phyloP scores from a whole-genome alignment of 1,139 yeast genomes.

The Chernovozyma aurita region DNA sequence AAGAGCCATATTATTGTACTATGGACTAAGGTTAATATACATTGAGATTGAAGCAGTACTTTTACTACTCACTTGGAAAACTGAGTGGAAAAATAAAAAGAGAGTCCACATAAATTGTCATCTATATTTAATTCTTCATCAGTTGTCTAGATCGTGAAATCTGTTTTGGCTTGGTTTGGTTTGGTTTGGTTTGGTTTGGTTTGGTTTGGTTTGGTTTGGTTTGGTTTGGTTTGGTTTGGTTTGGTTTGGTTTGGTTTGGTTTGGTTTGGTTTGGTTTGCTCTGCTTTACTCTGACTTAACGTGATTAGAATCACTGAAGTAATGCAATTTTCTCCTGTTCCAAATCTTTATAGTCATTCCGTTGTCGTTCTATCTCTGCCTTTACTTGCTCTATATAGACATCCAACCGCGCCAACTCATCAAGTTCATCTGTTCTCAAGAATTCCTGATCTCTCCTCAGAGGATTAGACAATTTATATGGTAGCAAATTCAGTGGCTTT shows the following conservation, averaged over 20 bases:
- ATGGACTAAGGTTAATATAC: neutral
- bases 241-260: too few species aligned
- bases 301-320: conserved; percentile 28
- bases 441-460: conserved; percentile 41
- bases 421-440: conserved; percentile 54
- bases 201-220: too few species aligned
- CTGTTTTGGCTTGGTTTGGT: too few species aligned
- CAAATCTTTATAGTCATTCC: conserved; percentile 46
- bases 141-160: too few species aligned
- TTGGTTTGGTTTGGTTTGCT: too few species aligned
- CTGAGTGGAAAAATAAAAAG: too few species aligned
- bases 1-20: neutral
- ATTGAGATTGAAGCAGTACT: too few species aligned
- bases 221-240: too few species aligned
- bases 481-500: conserved; percentile 71
- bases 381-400: conserved; percentile 62
- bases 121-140: neutral
- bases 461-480: conserved; percentile 49
- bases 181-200: too few species aligned
- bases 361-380: conserved; percentile 50
- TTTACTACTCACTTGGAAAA: neutral
- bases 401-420: conserved; percentile 72
- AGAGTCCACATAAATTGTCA: neutral
- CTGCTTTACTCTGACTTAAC: too few species aligned
- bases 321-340: conserved; percentile 46